phyloP scores from a whole-genome alignment of 1,284 basidiomycete species.

The Peniophora sp. region DNA sequence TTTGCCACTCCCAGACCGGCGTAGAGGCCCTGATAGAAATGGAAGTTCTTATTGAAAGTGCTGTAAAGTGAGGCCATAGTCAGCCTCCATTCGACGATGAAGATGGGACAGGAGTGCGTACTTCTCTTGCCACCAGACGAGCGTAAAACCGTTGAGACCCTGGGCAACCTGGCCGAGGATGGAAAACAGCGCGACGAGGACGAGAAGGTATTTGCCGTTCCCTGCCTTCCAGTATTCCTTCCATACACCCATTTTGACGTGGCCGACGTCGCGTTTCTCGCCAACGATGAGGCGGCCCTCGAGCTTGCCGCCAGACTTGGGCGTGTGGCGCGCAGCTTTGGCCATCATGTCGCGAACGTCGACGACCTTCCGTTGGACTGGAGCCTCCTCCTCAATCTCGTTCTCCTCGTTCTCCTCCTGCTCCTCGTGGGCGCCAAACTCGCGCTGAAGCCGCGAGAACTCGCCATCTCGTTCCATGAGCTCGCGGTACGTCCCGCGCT shows the following conservation, averaged over 20 bases:
- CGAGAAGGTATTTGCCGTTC: constrained; percentile 46
- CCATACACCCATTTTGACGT: constrained; percentile 38
- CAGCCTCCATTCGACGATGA: background rate
- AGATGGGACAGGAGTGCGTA: no score
- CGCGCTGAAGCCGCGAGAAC: constrained; percentile 66
- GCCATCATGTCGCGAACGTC: constrained; percentile 22
- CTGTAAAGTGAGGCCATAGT: constrained; percentile 21
- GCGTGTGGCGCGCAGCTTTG: constrained; percentile 18
- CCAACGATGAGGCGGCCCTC: constrained; percentile 58
- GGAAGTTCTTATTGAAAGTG: constrained; percentile 37
- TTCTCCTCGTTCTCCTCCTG: constrained; percentile 13
- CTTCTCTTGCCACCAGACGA: constrained; percentile 72
- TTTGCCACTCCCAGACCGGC: constrained; percentile 54
- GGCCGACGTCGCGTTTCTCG: constrained; percentile 60
- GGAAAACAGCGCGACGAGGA: constrained; percentile 47
- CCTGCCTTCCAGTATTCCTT: constrained; percentile 61
- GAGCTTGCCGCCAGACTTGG: constrained; percentile 35
- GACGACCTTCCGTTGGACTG: constrained; percentile 10
- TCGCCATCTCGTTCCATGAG: constrained; percentile 58
- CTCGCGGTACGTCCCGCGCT: constrained; percentile 69
- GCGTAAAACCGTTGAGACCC: constrained; percentile 59
- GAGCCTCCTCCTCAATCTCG: constrained; percentile 23
- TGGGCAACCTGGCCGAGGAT: constrained; percentile 59
- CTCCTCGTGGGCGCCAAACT: constrained; percentile 46
- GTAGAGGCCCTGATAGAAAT: constrained; percentile 70